These are phyloP conservation scores for Plasmodium knowlesi DNA, from an alignment of 169 alveolate genomes.

Conservation along the genomic window DNA sequence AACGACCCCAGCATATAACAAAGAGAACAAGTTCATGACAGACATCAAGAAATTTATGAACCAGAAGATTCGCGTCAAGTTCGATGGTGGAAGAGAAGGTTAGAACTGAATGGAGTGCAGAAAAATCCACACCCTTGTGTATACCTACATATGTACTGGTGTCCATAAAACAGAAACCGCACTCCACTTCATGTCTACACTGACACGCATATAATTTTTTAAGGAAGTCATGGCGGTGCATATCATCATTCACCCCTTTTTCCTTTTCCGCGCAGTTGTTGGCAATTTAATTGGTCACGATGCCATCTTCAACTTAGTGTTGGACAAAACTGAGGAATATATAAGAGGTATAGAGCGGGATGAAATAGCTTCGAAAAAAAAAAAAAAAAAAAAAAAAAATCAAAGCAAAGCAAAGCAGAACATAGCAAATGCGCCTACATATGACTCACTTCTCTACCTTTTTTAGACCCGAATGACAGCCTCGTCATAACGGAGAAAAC, in stretches of 20 bases:
- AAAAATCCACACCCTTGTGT: background rate
- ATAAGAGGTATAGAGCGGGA: slow-evolving; percentile 84
- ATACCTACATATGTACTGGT: background rate
- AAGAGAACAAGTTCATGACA: slow-evolving; percentile 87
- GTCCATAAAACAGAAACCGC: background rate
- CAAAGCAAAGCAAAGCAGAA: background rate
- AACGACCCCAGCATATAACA: slow-evolving; percentile 55
- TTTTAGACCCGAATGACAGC: slow-evolving; percentile 87
- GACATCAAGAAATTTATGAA: slow-evolving; percentile 86
- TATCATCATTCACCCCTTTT: background rate
- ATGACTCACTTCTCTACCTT: background rate
- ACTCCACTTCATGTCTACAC: background rate
- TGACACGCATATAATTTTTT: background rate
- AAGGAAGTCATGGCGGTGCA: background rate
- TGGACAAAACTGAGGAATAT: slow-evolving; percentile 91
- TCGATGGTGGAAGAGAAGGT: slow-evolving; percentile 92
- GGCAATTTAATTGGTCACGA: slow-evolving; percentile 92
- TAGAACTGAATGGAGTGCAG: background rate
- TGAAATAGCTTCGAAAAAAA: background rate
- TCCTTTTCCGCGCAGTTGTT: slow-evolving; percentile 77
- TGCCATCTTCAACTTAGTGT: slow-evolving; percentile 89
- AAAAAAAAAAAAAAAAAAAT: background rate
- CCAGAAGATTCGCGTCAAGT: slow-evolving; percentile 88
- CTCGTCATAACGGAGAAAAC: slow-evolving; percentile 85
- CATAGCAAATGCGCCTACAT: background rate